phyloP scores from a whole-genome alignment of 306 rosid species.

The Boehmeria nivea region DNA sequence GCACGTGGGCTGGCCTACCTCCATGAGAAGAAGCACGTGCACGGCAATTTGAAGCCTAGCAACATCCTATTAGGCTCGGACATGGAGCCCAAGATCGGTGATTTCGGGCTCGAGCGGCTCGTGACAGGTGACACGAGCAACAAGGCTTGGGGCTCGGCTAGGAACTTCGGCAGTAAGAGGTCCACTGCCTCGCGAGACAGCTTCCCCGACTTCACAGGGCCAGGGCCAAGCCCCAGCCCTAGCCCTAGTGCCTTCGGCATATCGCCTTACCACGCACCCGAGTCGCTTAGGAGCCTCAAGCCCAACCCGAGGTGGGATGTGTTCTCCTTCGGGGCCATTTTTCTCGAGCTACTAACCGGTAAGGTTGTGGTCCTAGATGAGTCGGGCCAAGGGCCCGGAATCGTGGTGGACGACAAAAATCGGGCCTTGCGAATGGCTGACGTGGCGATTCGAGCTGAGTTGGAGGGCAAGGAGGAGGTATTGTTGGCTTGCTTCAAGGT shows the following conservation, averaged over 20 bases:
- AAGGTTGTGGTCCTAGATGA: constrained; percentile 76
- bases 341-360: constrained; percentile 77
- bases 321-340: constrained; percentile 78
- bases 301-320: constrained; percentile 89
- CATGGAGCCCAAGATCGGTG: constrained; percentile 86
- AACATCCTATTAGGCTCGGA: constrained; percentile 64
- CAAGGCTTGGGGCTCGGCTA: constrained; percentile 53
- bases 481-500: constrained; percentile 62
- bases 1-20: constrained; percentile 89
- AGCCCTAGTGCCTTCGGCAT: constrained; percentile 74
- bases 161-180: constrained; percentile 91
- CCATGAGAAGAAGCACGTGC: constrained; percentile 97
- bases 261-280: constrained; percentile 75
- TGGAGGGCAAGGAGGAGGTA: constrained; percentile 86
- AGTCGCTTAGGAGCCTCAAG: constrained; percentile 74
- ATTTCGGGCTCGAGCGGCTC: constrained; percentile 79
- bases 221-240: constrained; percentile 87
- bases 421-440: constrained; percentile 81
- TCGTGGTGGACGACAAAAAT: constrained; percentile 49
- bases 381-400: constrained; percentile 52
- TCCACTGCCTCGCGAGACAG: constrained; percentile 68
- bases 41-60: constrained; percentile 83
- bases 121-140: constrained; percentile 57
- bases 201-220: constrained; percentile 61
- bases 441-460: constrained; percentile 58